phyloP scores from a whole-genome alignment of 371 early-diverging fungal genomes.

The Mucor circinelloides region DNA sequence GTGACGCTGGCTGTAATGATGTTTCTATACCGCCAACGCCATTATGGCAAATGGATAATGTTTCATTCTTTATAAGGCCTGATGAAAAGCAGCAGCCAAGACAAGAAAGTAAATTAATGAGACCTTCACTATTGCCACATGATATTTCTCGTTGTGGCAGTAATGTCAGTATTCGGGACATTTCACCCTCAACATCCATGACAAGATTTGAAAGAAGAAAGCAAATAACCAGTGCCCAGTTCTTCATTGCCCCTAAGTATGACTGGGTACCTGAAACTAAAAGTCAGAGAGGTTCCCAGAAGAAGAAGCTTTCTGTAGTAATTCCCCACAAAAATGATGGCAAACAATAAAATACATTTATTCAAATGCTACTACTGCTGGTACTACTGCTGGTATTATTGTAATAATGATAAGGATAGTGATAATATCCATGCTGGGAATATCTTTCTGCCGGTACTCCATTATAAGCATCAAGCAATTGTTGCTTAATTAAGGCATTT shows the following conservation, averaged over 20 bases:
- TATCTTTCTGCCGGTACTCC: not conserved
- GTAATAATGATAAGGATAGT: not conserved
- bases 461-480: conserved; percentile 24
- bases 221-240: conserved; percentile 18
- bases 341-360: not conserved
- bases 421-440: not conserved
- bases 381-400: too few species aligned
- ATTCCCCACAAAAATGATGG: not conserved
- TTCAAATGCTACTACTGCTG: not conserved
- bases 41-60: conserved; percentile 10
- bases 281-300: not conserved
- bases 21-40: conserved; percentile 4
- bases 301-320: not conserved
- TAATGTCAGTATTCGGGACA: conserved; percentile 5
- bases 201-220: conserved; percentile 17
- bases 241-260: conserved; percentile 14
- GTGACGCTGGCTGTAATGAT: not conserved
- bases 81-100: not conserved
- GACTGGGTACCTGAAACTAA: conserved; percentile 5
- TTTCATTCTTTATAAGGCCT: not conserved
- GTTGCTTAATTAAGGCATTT: conserved; percentile 7
- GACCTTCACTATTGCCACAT: conserved; percentile 2
- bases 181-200: conserved; percentile 4
- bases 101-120: not conserved
- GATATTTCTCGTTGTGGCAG: conserved; percentile 9